Base-by-base conservation (phyloP, 2,329 filamentous ascomycete genomes). In the Trichoderma sp. region DNA sequence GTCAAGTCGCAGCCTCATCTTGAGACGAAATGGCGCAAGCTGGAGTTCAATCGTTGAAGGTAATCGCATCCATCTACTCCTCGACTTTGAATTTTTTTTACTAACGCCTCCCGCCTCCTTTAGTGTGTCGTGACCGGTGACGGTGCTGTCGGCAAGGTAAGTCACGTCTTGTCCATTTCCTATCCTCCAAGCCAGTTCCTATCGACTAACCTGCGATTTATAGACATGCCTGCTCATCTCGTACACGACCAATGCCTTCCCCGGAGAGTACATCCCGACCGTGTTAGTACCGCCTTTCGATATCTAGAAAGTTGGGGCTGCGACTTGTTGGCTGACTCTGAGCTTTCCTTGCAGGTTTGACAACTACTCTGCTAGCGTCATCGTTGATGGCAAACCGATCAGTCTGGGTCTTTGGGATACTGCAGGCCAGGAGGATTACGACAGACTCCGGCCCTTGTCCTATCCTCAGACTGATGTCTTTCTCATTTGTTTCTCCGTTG, bases 401-500 rank as follows among this genome's bases (percentile, higher is more conserved):
- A 97, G 93, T 81, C 83, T 99, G 74, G 95, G 94, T 73, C 84
- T 99, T 35, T 98, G 95, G 94, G 94, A 99, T 91, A 99, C 94
- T 72, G 94, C 94, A 73, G 94, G 94, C 77, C 95, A 98, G 84
- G 94, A 98, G 83, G 94, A 98, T 86, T 98, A 98, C 84, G 94
- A 98, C 79, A 88, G 94, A 80, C 86, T 98, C 78, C 90, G 94
- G 76, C 94, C 94, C 70, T 89, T 99, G 70, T 98, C 94, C 50
- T 99, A 98, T 82, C 95, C 95, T 12, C 94, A 99, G 84, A 98
- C 95, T 69, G 95, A 99, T 76, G 95, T 98, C 58, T 98, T 98
- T 82, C 85, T 98, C 73, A 97, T 98, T 79, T 98, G 94, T 83
- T 98, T 98, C 83, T 97, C 94, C 72, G 96, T 98, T 77, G 94